Conservation (phyloP, 2,329 filamentous ascomycete genomes). For the Didymella glomerata region DNA sequence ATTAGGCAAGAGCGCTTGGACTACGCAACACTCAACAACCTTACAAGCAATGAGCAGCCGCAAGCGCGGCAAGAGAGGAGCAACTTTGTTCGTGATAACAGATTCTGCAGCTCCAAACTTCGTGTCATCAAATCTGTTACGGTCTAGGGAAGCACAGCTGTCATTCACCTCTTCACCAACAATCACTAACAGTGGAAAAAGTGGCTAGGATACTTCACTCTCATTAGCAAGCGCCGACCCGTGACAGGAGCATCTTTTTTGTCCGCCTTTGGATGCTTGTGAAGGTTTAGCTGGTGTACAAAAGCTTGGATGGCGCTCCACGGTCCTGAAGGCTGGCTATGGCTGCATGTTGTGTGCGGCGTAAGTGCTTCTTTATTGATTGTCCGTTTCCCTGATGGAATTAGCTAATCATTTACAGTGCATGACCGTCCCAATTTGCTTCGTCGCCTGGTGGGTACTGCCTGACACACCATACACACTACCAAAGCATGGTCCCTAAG, state of each 20-base stretch:
- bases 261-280: no score
- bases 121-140: conserved; percentile 16
- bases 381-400: neutral
- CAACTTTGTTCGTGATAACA: no score
- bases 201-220: conserved; percentile 24
- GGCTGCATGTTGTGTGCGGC: neutral
- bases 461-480: neutral
- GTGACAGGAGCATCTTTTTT: conserved; percentile 14
- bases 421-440: neutral
- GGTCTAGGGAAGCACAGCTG: conserved; percentile 18
- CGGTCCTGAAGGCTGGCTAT: neutral
- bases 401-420: neutral
- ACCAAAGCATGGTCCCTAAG: neutral
- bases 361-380: neutral
- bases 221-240: conserved; percentile 22
- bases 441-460: neutral
- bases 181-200: neutral
- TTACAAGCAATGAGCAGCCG: no score
- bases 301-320: neutral
- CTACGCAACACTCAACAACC: no score
- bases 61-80: no score
- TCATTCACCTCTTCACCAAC: neutral
- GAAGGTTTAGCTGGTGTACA: conserved; percentile 1
- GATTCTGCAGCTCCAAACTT: no score
- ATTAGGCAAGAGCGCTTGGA: no score